phyloP scores from a whole-genome alignment of 495 filamentous ascomycete species.

The Acidiella bohemica region DNA sequence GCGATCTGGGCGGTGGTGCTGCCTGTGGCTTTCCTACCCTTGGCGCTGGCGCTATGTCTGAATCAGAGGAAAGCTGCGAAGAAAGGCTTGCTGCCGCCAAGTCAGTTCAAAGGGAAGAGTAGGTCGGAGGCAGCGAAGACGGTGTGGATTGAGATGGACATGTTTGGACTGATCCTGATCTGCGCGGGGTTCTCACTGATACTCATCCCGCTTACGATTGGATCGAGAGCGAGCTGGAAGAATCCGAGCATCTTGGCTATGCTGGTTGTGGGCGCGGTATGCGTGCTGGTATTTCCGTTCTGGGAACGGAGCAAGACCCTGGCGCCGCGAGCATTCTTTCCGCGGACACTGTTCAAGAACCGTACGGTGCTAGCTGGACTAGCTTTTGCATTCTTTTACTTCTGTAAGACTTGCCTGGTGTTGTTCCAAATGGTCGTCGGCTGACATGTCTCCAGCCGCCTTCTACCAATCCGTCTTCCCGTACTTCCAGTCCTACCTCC shows the following conservation, averaged over 20 bases:
- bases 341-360: conserved; percentile 17
- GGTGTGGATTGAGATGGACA: conserved; percentile 27
- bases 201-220: conserved; percentile 21
- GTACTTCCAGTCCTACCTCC: conserved; percentile 24
- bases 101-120: conserved; percentile 22
- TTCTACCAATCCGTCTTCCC: conserved; percentile 49
- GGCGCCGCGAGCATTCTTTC: conserved; percentile 23
- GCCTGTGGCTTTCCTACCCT: conserved; percentile 43
- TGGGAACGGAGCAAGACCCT: conserved; percentile 22
- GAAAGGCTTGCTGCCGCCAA: conserved; percentile 16
- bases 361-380: conserved; percentile 20
- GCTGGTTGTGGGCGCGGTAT: conserved; percentile 21
- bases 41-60: conserved; percentile 40
- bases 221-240: conserved; percentile 13
- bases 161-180: conserved; percentile 19
- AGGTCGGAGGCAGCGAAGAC: conserved; percentile 29
- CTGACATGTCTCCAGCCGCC: conserved; percentile 34
- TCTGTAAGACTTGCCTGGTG: conserved; percentile 29
- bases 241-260: conserved; percentile 38
- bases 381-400: conserved; percentile 41
- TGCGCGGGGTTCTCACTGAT: conserved; percentile 21
- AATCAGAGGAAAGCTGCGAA: conserved; percentile 44
- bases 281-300: conserved; percentile 21
- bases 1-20: conserved; percentile 46
- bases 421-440: too few species aligned